Conservation (phyloP, 169 alveolate genomes). For the Miamiensis avidus region DNA sequence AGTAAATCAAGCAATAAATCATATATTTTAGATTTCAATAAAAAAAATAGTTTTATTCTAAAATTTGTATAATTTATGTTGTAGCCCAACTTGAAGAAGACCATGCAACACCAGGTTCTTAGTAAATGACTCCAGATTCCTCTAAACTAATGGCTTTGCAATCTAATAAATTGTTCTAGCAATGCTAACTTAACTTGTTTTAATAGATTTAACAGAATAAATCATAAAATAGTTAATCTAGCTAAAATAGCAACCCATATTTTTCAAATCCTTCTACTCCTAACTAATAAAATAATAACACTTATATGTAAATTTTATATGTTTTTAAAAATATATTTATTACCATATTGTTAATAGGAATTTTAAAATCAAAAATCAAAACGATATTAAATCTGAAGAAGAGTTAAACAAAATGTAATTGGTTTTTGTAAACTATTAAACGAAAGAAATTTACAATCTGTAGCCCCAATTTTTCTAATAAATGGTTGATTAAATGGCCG, state of each 20-base stretch:
- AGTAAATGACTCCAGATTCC: not conserved
- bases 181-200: not conserved
- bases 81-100: too few relatives aligned
- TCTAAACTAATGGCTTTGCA: not conserved
- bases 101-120: not conserved
- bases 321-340: too few relatives aligned
- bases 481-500: not conserved
- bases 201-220: not conserved
- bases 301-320: too few relatives aligned
- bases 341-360: not conserved
- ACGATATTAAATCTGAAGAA: not conserved
- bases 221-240: not conserved
- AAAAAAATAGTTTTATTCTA: too few relatives aligned
- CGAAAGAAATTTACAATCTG: not conserved
- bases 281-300: not conserved
- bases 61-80: too few relatives aligned
- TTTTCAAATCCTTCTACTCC: not conserved
- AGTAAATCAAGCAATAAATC: not conserved
- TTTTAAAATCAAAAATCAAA: too few relatives aligned
- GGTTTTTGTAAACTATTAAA: not conserved
- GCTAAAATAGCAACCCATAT: not conserved
- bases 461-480: not conserved
- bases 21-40: too few relatives aligned
- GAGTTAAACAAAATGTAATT: not conserved
- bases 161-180: not conserved